phyloP scores from a whole-genome alignment of 2,329 filamentous ascomycete species.

The Trichoderma sp. region DNA sequence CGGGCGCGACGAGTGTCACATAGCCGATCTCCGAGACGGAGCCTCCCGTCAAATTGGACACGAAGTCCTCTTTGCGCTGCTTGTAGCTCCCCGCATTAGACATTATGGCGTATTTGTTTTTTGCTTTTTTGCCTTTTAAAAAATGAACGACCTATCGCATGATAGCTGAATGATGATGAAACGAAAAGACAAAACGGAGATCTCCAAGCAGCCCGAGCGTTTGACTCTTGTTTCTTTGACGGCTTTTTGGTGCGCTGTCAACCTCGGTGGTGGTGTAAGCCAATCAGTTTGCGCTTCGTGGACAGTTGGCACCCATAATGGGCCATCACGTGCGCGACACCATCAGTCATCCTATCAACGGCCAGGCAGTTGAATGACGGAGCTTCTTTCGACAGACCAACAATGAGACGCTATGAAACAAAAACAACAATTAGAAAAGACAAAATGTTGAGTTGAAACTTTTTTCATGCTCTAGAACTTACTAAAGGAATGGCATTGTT shows the following conservation, averaged over 20 bases:
- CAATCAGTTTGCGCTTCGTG: constrained; percentile 17
- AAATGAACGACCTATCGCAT: neutral
- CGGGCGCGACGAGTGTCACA: constrained; percentile 82
- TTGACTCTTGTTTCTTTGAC: neutral
- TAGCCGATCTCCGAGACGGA: constrained; percentile 82
- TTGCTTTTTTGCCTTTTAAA: neutral
- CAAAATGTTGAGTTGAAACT: neutral
- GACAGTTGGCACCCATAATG: constrained; percentile 12
- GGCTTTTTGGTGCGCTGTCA: constrained; percentile 3
- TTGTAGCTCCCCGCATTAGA: constrained; percentile 68
- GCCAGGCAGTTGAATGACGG: neutral
- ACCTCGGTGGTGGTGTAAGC: neutral
- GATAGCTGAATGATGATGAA: neutral
- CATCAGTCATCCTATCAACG: neutral
- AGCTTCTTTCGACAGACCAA: neutral
- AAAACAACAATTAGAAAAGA: neutral
- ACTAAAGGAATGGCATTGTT: neutral
- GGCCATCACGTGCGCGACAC: constrained; percentile 19
- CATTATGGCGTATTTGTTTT: constrained; percentile 31
- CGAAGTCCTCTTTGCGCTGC: constrained; percentile 89
- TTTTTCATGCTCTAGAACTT: neutral
- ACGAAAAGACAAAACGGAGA: neutral
- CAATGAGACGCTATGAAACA: neutral
- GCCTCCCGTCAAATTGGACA: constrained; percentile 86
- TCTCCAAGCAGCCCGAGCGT: neutral